These are phyloP conservation scores for Elongisporangium anandrum DNA, from an alignment of 352 stramenopile genomes.

Conservation along the genomic window DNA sequence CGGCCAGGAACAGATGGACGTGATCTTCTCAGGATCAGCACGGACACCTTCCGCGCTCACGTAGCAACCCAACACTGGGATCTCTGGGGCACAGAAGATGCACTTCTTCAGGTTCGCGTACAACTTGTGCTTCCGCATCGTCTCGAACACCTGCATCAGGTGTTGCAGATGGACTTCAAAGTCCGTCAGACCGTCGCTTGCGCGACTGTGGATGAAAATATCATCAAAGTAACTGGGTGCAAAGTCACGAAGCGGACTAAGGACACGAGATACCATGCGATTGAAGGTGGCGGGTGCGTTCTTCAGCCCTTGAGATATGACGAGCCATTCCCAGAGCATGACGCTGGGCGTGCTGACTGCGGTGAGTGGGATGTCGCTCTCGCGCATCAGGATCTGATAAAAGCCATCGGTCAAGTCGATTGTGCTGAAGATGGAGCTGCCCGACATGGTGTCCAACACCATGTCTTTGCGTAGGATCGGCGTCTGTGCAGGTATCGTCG, in stretches of 20 bases:
- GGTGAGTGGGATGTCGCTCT: conserved; percentile 16
- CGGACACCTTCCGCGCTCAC: conserved; percentile 9
- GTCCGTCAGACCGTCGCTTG: conserved; percentile 1
- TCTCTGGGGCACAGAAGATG: conserved; percentile 17
- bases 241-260: conserved; percentile 8
- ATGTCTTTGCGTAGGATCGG: conserved; percentile 24
- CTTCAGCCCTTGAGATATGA: conserved; percentile 20
- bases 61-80: conserved; percentile 22
- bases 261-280: conserved; percentile 13
- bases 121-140: conserved; percentile 16
- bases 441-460: conserved; percentile 16
- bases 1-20: conserved; percentile 1
- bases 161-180: conserved; percentile 15
- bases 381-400: conserved; percentile 10
- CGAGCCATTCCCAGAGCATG: conserved; percentile 28
- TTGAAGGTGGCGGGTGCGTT: conserved; percentile 23
- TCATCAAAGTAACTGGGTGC: conserved; percentile 26
- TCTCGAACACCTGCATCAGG: conserved; percentile 14
- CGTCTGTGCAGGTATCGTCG: conserved; percentile 20
- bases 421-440: conserved; percentile 20
- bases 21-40: conserved; percentile 16
- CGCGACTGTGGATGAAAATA: conserved; percentile 18
- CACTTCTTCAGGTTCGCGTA: conserved; percentile 24
- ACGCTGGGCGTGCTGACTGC: conserved; percentile 18
- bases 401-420: conserved; percentile 9